These are phyloP conservation scores for Acer yangbiense DNA, from an alignment of 345 rosid genomes.

Conservation along the genomic window DNA sequence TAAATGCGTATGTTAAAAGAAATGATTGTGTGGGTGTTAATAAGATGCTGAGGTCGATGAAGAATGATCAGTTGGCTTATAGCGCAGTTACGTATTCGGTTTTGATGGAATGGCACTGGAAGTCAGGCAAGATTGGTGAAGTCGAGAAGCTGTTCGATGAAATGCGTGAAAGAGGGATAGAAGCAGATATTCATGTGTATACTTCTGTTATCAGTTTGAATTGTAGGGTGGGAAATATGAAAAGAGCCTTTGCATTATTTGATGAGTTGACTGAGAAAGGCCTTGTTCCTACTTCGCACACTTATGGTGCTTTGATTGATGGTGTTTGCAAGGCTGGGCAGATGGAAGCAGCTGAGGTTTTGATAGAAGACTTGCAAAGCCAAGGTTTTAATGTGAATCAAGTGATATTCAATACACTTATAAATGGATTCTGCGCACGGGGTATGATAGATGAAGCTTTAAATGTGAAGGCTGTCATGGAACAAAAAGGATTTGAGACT, in stretches of 20 bases:
- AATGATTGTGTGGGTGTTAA: slow-evolving; percentile 51
- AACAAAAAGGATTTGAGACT: slow-evolving; percentile 64
- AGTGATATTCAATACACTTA: slow-evolving; percentile 66
- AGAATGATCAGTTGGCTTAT: slow-evolving; percentile 48
- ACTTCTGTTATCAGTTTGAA: slow-evolving; percentile 61
- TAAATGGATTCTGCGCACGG: slow-evolving; percentile 67
- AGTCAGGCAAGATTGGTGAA: slow-evolving; percentile 43
- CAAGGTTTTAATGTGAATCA: slow-evolving; percentile 48
- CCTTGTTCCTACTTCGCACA: slow-evolving; percentile 54
- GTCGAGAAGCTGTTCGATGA: slow-evolving; percentile 72
- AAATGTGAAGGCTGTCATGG: slow-evolving; percentile 51
- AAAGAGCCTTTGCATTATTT: slow-evolving; percentile 65
- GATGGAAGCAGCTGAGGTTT: slow-evolving; percentile 72
- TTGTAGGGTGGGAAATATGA: slow-evolving; percentile 58
- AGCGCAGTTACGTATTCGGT: slow-evolving; percentile 65
- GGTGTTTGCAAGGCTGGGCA: slow-evolving; percentile 82
- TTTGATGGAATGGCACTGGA: slow-evolving; percentile 44
- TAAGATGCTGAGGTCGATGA: slow-evolving; percentile 63
- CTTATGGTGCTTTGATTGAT: slow-evolving; percentile 71
- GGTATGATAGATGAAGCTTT: slow-evolving; percentile 78
- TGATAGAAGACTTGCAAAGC: slow-evolving; percentile 75
- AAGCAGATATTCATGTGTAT: slow-evolving; percentile 55
- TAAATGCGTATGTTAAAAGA: slow-evolving; percentile 57
- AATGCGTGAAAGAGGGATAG: slow-evolving; percentile 66
- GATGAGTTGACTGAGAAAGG: slow-evolving; percentile 75